phyloP scores from a whole-genome alignment of 2,329 filamentous ascomycete genomes.

The Trichoderma simmonsii region DNA sequence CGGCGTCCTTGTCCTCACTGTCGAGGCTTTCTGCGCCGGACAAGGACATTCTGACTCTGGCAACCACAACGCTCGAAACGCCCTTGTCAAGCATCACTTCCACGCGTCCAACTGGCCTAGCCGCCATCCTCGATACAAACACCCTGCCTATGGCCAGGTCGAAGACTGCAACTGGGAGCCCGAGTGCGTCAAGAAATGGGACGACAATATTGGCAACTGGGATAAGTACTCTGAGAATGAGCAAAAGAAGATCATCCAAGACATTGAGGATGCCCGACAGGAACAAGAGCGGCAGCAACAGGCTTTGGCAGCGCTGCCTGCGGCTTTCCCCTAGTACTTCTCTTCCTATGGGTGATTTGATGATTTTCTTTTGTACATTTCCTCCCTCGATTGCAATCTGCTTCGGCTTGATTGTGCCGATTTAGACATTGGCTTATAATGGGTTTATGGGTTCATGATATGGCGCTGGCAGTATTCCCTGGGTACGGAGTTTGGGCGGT shows the following conservation, averaged over 20 bases:
- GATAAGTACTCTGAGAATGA: constrained; percentile 57
- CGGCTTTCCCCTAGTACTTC: background rate
- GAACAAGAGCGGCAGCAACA: constrained; percentile 7
- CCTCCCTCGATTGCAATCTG: background rate
- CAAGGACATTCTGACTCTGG: constrained; percentile 72
- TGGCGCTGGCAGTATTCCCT: background rate
- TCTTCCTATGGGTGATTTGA: background rate
- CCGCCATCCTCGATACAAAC: constrained; percentile 62
- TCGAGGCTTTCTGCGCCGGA: constrained; percentile 69
- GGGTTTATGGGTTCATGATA: constrained; percentile 5
- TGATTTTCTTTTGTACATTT: background rate
- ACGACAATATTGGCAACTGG: constrained; percentile 60
- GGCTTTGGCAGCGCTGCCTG: background rate
- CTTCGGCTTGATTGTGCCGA: background rate
- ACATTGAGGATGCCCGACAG: constrained; percentile 20
- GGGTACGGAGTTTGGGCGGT: constrained; percentile 4
- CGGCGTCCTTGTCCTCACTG: constrained; percentile 63
- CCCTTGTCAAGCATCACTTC: constrained; percentile 71
- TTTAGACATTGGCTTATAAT: background rate
- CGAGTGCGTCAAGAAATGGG: constrained; percentile 64
- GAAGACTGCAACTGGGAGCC: constrained; percentile 68
- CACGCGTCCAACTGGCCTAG: constrained; percentile 71
- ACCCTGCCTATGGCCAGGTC: constrained; percentile 67
- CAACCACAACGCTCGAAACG: constrained; percentile 63
- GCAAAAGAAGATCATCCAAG: constrained; percentile 48